Conservation (phyloP, 257 asterid species). For the Schizonepeta tenuifolia region DNA sequence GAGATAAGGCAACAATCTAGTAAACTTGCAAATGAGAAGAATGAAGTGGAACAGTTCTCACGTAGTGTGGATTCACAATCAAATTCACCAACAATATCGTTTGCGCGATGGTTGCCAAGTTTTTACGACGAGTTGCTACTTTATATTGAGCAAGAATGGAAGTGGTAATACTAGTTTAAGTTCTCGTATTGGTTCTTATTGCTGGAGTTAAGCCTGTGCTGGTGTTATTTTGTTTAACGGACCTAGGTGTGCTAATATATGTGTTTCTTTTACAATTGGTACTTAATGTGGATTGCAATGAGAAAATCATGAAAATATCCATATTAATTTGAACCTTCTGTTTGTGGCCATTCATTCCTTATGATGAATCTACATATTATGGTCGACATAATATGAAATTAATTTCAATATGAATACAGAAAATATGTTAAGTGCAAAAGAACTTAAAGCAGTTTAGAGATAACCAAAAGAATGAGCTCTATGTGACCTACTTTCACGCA, state of each 20-base stretch:
- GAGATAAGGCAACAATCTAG: slow-evolving; percentile 71
- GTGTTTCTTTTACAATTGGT: slow-evolving; percentile 8
- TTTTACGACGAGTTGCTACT: slow-evolving; percentile 94
- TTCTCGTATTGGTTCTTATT: background rate
- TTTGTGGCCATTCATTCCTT: background rate
- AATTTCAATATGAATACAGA: slow-evolving; percentile 1
- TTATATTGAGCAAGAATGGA: slow-evolving; percentile 99
- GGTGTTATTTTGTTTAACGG: slow-evolving; percentile 18
- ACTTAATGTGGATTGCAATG: slow-evolving; percentile 22
- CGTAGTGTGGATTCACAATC: slow-evolving; percentile 54
- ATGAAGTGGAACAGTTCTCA: slow-evolving; percentile 60
- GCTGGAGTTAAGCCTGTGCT: background rate
- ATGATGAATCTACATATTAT: background rate
- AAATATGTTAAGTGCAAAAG: slow-evolving; percentile 2
- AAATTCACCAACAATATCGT: slow-evolving; percentile 45
- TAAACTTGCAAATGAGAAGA: slow-evolving; percentile 70
- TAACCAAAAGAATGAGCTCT: background rate
- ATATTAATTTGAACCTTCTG: background rate
- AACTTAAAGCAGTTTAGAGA: slow-evolving; percentile 23
- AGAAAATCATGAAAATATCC: background rate
- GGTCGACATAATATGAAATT: slow-evolving; percentile 1
- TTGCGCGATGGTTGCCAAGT: slow-evolving; percentile 87
- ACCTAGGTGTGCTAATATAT: slow-evolving; percentile 16
- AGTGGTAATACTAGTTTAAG: slow-evolving; percentile 63
- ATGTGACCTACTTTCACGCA: slow-evolving; percentile 7